A percentile compares a stretch with the other conserved stretches of the same genome.
Evolutionary conservation across 2,329 filamentous ascomycete species (phyloP).

Genomic region (Aschersonia sp.): DNA sequence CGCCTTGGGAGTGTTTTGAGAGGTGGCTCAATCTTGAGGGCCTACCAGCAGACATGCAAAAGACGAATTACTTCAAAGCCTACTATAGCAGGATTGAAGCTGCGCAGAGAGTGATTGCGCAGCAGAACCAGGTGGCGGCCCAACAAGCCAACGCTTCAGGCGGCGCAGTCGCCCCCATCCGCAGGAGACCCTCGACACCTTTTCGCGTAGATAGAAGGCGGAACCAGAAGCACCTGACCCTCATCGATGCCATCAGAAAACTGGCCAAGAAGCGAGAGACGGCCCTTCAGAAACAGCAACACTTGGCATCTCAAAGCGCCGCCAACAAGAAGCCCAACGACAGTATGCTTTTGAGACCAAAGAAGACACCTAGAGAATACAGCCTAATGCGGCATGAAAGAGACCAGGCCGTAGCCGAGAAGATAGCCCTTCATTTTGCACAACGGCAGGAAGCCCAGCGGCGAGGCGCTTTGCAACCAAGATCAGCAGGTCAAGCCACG

Average conservation of each 20-base stretch:
- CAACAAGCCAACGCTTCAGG: constrained; percentile 34
- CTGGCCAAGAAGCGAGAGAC: constrained; percentile 88
- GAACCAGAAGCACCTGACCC: constrained; percentile 71
- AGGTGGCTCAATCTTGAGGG: constrained; percentile 89
- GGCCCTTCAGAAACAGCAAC: constrained; percentile 72
- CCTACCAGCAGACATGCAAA: constrained; percentile 81
- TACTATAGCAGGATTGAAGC: constrained; percentile 47
- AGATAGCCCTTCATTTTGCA: constrained; percentile 34
- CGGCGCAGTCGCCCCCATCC: constrained; percentile 23
- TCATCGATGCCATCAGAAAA: constrained; percentile 93
- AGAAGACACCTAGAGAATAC: constrained; percentile 78
- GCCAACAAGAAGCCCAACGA: constrained; percentile 75
- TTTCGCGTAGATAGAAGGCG: constrained; percentile 75
- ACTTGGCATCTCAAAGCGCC: constrained; percentile 63
- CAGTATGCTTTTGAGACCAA: constrained; percentile 31
- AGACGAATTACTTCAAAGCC: constrained; percentile 84
- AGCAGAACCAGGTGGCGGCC: constrained; percentile 35
- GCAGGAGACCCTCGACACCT: constrained; percentile 62
- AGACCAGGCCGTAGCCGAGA: constrained; percentile 53
- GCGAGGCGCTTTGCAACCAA: constrained; percentile 32
- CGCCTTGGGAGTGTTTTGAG: constrained; percentile 98
- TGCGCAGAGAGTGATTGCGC: constrained; percentile 39
- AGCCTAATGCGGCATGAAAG: constrained; percentile 79
- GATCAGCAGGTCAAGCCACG: constrained; percentile 28
- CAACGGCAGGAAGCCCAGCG: constrained; percentile 46